A percentile compares a stretch with the other conserved stretches of the same genome.
phyloP scores from a whole-genome alignment of 2,329 filamentous ascomycete species.

The Orbilia oligospora region DNA sequence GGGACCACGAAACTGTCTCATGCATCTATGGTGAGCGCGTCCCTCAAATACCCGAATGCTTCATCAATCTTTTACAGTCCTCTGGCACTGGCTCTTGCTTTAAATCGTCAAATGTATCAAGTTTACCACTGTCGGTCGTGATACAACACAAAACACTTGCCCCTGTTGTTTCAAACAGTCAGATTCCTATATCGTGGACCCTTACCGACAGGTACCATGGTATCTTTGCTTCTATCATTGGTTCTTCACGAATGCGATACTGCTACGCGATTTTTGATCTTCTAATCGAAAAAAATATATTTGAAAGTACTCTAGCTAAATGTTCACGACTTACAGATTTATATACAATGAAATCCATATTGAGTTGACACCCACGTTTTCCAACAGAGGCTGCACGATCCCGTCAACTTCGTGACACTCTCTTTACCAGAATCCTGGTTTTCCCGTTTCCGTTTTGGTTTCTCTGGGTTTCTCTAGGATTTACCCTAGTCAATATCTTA shows the following conservation, averaged over 20 bases:
- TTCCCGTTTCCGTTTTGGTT: slow-evolving; percentile 9
- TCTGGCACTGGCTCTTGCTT: slow-evolving; percentile 44
- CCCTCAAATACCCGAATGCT: slow-evolving; percentile 7
- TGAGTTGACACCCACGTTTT: slow-evolving; percentile 57
- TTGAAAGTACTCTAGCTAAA: slow-evolving; percentile 36
- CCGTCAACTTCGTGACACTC: slow-evolving; percentile 53
- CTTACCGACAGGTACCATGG: slow-evolving; percentile 29
- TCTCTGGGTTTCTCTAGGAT: slow-evolving; percentile 15
- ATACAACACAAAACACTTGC: slow-evolving; percentile 50
- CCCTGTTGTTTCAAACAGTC: slow-evolving; percentile 52
- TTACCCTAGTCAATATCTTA: slow-evolving; percentile 4
- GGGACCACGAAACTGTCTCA: slow-evolving; percentile 41
- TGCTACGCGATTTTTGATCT: slow-evolving; percentile 14
- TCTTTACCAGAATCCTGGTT: slow-evolving; percentile 39
- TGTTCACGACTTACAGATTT: slow-evolving; percentile 25
- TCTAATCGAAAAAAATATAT: not conserved
- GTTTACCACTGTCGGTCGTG: slow-evolving; percentile 35
- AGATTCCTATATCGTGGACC: slow-evolving; percentile 44
- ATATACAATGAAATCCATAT: slow-evolving; percentile 59
- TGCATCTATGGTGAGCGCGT: slow-evolving; percentile 49
- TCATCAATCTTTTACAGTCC: slow-evolving; percentile 48
- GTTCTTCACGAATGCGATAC: slow-evolving; percentile 9
- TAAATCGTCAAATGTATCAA: slow-evolving; percentile 50
- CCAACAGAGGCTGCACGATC: slow-evolving; percentile 55
- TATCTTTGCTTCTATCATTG: slow-evolving; percentile 20